Evolutionary conservation across 1,284 basidiomycete genomes (phyloP).

Genomic region (Marasmius tenuissimus): DNA sequence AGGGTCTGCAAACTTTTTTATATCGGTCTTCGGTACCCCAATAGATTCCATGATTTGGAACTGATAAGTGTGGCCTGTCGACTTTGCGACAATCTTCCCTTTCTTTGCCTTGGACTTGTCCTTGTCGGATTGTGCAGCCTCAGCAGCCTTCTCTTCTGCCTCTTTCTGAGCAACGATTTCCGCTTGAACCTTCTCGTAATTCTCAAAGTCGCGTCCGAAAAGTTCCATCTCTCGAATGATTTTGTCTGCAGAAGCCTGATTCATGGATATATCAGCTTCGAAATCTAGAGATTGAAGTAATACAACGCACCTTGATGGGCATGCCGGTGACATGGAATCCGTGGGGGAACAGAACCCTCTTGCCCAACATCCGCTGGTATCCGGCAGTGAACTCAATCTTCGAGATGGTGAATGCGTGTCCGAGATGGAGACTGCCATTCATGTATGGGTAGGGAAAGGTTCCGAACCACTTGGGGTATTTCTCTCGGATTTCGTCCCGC

Average conservation of each 20-base stretch:
- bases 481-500: conserved; percentile 60
- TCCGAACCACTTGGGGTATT: conserved; percentile 96
- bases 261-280: background rate
- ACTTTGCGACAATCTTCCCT: conserved; percentile 93
- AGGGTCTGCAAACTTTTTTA: conserved; percentile 96
- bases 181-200: conserved; percentile 52
- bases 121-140: conserved; percentile 34
- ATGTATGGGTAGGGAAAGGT: conserved; percentile 97
- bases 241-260: conserved; percentile 91
- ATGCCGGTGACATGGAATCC: conserved; percentile 97
- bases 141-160: conserved; percentile 46
- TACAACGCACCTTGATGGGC: conserved; percentile 88
- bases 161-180: conserved; percentile 40
- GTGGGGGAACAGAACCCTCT: conserved; percentile 93
- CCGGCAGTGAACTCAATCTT: conserved; percentile 98
- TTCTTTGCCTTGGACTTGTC: conserved; percentile 89
- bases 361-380: conserved; percentile 94
- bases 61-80: conserved; percentile 93
- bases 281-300: background rate
- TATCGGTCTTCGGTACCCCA: conserved; percentile 84
- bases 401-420: conserved; percentile 97
- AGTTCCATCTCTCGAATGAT: conserved; percentile 96
- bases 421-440: conserved; percentile 97
- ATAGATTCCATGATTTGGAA: conserved; percentile 99
- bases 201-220: conserved; percentile 90